phyloP scores from a whole-genome alignment of 139 green algal genomes.

The Coccomyxa sp. region DNA sequence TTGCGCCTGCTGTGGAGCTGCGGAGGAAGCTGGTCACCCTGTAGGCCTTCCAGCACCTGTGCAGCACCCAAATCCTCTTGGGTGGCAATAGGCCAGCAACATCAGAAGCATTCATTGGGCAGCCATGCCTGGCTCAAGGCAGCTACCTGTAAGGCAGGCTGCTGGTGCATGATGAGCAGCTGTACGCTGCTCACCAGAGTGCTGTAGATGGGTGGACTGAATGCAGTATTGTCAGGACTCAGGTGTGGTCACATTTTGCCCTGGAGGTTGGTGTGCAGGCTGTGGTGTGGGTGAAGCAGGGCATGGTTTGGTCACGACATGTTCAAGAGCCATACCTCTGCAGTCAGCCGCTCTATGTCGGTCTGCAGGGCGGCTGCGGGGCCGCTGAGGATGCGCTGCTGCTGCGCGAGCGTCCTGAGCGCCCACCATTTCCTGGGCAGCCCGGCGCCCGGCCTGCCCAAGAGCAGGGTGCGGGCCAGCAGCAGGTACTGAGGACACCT shows the following conservation, averaged over 20 bases:
- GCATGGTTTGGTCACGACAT: too few species aligned
- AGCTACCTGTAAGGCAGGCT: background rate
- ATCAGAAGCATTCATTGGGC: background rate
- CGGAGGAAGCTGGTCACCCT: background rate
- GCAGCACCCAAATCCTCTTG: background rate
- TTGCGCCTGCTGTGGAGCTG: background rate
- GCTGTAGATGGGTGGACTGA: too few species aligned
- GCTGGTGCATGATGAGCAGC: background rate
- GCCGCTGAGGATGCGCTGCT: conserved; percentile 59
- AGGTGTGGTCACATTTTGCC: too few species aligned
- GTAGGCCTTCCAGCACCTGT: background rate
- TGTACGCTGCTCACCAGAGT: background rate
- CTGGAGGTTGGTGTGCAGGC: too few species aligned
- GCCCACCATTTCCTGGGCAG: conserved; percentile 65
- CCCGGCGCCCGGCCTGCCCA: conserved; percentile 6
- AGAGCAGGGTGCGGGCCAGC: conserved; percentile 50
- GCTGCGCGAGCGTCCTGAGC: conserved; percentile 30
- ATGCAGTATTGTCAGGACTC: too few species aligned
- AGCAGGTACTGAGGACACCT: conserved; percentile 68
- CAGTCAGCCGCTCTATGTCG: conserved; percentile 21
- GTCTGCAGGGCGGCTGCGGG: conserved; percentile 40
- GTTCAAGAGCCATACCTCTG: background rate
- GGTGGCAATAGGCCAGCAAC: background rate
- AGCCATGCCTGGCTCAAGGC: background rate
- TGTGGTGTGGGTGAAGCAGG: too few species aligned